Evolutionary conservation across 305 asterid species (phyloP).

Genomic region (Fraxinus sp.): DNA sequence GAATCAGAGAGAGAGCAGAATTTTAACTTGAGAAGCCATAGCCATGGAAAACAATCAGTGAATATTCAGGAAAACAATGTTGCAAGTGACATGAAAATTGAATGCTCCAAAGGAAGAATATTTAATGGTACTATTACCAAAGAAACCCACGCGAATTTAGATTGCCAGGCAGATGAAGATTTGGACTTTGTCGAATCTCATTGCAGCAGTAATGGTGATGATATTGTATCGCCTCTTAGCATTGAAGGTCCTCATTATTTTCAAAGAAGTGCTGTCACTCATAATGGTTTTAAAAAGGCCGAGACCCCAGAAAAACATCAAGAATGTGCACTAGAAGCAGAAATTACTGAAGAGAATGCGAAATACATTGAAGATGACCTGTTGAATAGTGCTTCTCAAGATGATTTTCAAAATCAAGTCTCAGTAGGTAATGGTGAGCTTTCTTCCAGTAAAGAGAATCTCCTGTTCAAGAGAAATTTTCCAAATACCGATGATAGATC

Average conservation of each 20-base stretch:
- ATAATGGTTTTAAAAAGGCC: conserved; percentile 10
- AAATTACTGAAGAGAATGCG: conserved; percentile 18
- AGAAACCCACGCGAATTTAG: neutral
- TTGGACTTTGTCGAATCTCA: conserved; percentile 11
- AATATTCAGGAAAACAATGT: neutral
- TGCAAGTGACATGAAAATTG: neutral
- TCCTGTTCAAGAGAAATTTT: conserved; percentile 19
- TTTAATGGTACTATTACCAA: neutral
- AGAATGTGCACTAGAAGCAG: neutral
- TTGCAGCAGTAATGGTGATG: conserved; percentile 17
- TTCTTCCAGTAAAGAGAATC: conserved; percentile 30
- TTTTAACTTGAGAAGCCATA: conserved; percentile 19
- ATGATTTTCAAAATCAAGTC: conserved; percentile 25
- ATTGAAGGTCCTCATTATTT: neutral
- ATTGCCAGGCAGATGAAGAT: conserved; percentile 6
- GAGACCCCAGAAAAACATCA: neutral
- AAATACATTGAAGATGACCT: conserved; percentile 28
- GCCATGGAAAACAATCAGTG: conserved; percentile 19
- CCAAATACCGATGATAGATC: conserved; percentile 43
- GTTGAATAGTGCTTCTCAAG: conserved; percentile 13
- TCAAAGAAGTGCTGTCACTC: conserved; percentile 12
- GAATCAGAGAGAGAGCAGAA: conserved; percentile 33
- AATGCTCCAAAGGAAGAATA: neutral
- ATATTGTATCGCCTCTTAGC: conserved; percentile 20
- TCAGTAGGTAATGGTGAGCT: conserved; percentile 29